Evolutionary conservation across 2,329 filamentous ascomycete species (phyloP), one percentile per base, ranked within the genome.

Genomic region (Curvularia sp.): DNA sequence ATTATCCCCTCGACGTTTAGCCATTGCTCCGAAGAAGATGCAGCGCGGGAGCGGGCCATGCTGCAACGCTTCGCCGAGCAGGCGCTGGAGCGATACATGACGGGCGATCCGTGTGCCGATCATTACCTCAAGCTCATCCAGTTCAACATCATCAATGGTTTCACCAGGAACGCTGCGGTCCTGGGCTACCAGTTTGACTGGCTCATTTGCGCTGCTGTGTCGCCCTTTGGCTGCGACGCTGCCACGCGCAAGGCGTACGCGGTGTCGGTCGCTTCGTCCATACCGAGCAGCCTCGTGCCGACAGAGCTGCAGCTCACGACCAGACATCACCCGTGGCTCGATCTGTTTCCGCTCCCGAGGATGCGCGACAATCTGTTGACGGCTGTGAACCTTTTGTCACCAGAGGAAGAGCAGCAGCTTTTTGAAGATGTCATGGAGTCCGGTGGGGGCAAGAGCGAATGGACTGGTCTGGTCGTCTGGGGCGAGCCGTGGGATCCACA

Each of bases 401-500:
- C 65, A 3, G 65, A 64, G 27, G 68, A 69, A 32, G 68, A 69
- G 50, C 63, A 68, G 18, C 62, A 66, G 21, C 46, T 67, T 8
- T 68, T 63, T 23, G 53, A 55, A 53, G 66, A 69, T 21, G 30
- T 65, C 5, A 63, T 55, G 19, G 56, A 66, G 13, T 60, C 55
- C 9, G 38, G 23, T 7, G 55, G 60, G 21, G 15, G 38, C 15
- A 51, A 55, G 23, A 45, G 36, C 1, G 47, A 55, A 28, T 15
- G 50, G 13, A 49, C 55, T 10, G 49, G 53, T 1, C 41, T 84
- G 1, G 71, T 84, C 12, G 79, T 84, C 1, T 85, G 82, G 83
- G 80, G 81, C 0, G 79, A 82, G 5, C 74, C 82, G 0, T 80
- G 77, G 72, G 76, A 83, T 34, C 54, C 73, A 2, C 58, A 60